Conservation (phyloP, 2,329 filamentous ascomycete genomes). For the Colletotrichum gloeosporioides region DNA sequence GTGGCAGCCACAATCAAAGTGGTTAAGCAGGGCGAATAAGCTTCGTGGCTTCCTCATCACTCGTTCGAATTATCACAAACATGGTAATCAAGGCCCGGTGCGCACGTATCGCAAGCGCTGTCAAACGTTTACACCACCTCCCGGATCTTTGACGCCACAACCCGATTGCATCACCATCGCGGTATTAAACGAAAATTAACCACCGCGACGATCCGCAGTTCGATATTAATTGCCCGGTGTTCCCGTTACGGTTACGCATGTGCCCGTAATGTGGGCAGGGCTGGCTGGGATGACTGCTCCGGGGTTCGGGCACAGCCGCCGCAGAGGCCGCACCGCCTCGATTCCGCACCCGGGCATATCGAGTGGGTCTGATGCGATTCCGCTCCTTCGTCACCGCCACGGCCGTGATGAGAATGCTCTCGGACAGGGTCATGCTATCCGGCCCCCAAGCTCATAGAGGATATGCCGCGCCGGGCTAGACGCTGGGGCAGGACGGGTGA, state of each 20-base stretch:
- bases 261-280: conserved; percentile 3
- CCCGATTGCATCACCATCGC: neutral
- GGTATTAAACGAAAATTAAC: neutral
- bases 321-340: neutral
- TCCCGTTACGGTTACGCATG: neutral
- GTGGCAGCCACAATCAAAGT: neutral
- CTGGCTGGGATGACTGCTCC: neutral
- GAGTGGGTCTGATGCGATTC: neutral
- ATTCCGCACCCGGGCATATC: neutral
- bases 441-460: neutral
- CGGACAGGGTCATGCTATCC: neutral
- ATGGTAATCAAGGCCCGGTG: neutral
- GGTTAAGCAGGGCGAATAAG: neutral
- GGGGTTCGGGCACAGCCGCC: neutral
- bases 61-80: neutral
- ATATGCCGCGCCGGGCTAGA: neutral
- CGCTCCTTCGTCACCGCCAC: neutral
- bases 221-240: neutral
- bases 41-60: neutral
- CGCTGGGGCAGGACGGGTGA: neutral
- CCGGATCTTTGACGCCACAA: neutral
- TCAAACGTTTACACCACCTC: neutral
- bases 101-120: neutral
- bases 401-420: neutral
- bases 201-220: neutral